Base-by-base conservation (phyloP, 352 stramenopile species). In the Phytophthora palmivora region DNA sequence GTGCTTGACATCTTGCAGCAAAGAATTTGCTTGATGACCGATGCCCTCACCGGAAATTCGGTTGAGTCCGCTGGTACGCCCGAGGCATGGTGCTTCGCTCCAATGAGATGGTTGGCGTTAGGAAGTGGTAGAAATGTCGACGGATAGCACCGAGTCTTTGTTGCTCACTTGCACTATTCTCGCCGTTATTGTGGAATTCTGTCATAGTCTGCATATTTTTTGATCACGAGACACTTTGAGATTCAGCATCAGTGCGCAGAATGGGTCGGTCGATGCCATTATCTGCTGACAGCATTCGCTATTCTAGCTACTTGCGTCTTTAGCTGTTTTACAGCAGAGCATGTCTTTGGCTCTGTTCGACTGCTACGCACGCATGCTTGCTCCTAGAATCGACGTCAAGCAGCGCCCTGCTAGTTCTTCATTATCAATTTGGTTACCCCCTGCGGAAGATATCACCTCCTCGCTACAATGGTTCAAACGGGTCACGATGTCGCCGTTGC, bases 391-490 rank as follows among this genome's bases (percentile, higher is more conserved):
- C 6, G 24, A 28, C 24, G 6, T 28, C 24, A 28, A 28, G n/a
- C 38, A 16, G 44, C 37, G 26, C 14, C 18, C 32, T 37, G 16
- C 38, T 30, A 28, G 2, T n/a, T n/a, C 15, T 52, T 18, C 58
- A 66, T 60, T 66, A 66, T 54, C 16, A 38, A 47, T 60, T 55
- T 39, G 16, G 10, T 45, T 18, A 38, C 7, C 41, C 60, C 22
- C 36, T 44, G 15, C 24, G 12, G 14, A 39, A 45, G 24, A 42
- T 24, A 11, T 6, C 32, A 32, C 21, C 30, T 61, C 21, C 15
- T 53, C 15, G 21, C 14, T 45, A 41, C 36, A 28, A 79, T 79
- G 70, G 62, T 74, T 10, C 70, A 79, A 61, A 78, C 65, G 16
- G 70, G 70, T 19, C 69, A 63, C 28, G 54, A 56, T 42, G 66